Percentiles rank a stretch among this genome's conserved stretches.
phyloP scores from a whole-genome alignment of 495 filamentous ascomycete species.

The Daldinia loculata region DNA sequence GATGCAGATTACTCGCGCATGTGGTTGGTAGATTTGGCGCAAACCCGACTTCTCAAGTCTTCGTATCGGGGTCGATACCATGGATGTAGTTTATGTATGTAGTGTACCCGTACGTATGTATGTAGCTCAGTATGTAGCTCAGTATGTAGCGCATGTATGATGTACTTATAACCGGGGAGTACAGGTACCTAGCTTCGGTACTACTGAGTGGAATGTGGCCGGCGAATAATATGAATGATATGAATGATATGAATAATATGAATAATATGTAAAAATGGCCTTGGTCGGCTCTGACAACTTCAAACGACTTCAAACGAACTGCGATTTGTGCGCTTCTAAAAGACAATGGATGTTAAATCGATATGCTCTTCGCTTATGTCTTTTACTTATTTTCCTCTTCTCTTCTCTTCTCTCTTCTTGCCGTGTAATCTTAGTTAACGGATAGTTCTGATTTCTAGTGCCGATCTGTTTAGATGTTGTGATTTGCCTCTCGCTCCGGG shows the following conservation, averaged over 20 bases:
- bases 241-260: too few relatives aligned
- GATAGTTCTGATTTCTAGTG: slow-evolving; percentile 26
- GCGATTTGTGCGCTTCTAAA: slow-evolving; percentile 15
- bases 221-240: too few relatives aligned
- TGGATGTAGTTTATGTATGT: slow-evolving; percentile 10
- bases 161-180: slow-evolving; percentile 36
- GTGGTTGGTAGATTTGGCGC: slow-evolving; percentile 47
- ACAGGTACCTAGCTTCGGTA: slow-evolving; percentile 34
- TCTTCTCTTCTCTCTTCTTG: slow-evolving; percentile 7
- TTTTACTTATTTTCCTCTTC: background rate
- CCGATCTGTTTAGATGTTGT: slow-evolving; percentile 34
- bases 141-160: slow-evolving; percentile 26
- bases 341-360: slow-evolving; percentile 21
- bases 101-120: slow-evolving; percentile 7
- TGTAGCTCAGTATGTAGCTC: slow-evolving; percentile 21
- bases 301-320: slow-evolving; percentile 20
- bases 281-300: slow-evolving; percentile 17
- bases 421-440: slow-evolving; percentile 1
- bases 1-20: slow-evolving; percentile 46
- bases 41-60: slow-evolving; percentile 45
- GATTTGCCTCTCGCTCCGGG: slow-evolving; percentile 33
- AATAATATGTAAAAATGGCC: slow-evolving; percentile 23
- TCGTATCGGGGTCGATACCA: slow-evolving; percentile 38
- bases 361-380: slow-evolving; percentile 11
- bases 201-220: slow-evolving; percentile 12